Percentiles rank a stretch among this genome's conserved stretches.
phyloP scores from a whole-genome alignment of 2,329 filamentous ascomycete species.

The Exophiala sp. region DNA sequence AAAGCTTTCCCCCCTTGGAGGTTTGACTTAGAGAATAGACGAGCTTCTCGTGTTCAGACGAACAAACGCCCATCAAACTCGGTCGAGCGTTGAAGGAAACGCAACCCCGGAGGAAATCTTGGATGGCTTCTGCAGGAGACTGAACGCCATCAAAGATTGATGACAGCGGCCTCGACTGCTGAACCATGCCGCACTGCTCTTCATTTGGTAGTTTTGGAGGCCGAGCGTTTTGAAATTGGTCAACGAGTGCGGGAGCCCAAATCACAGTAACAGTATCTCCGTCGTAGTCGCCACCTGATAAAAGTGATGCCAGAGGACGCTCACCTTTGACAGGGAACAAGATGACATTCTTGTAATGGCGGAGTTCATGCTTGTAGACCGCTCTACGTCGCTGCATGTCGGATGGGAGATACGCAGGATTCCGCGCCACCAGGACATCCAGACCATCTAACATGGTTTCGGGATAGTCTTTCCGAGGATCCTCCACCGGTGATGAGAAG shows the following conservation, averaged over 20 bases:
- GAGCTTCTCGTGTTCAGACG: conserved; percentile 45
- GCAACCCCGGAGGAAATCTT: conserved; percentile 39
- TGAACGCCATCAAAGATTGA: conserved; percentile 13
- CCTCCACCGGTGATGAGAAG: conserved; percentile 46
- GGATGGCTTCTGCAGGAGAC: conserved; percentile 21
- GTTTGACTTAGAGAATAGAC: conserved; percentile 37
- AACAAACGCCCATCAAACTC: conserved; percentile 49
- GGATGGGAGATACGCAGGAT: conserved; percentile 52
- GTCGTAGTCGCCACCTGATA: conserved; percentile 62
- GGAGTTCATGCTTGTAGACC: conserved; percentile 47
- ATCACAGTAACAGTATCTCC: conserved; percentile 57
- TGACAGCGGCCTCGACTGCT: conserved; percentile 33
- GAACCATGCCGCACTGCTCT: conserved; percentile 45
- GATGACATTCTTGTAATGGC: conserved; percentile 52
- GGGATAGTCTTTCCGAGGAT: conserved; percentile 34
- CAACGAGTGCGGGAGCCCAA: conserved; percentile 52
- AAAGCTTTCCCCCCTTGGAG: conserved; percentile 43
- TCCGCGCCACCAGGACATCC: conserved; percentile 52
- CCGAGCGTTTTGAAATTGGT: conserved; percentile 49
- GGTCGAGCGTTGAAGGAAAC: conserved; percentile 45
- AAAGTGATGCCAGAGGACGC: conserved; percentile 51
- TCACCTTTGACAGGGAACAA: conserved; percentile 51
- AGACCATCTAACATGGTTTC: conserved; percentile 44
- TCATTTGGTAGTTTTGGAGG: conserved; percentile 34
- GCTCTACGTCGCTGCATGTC: conserved; percentile 53